phyloP scores from a whole-genome alignment of 192 early-diverging fungal species.

The Allomyces arbusculus region DNA sequence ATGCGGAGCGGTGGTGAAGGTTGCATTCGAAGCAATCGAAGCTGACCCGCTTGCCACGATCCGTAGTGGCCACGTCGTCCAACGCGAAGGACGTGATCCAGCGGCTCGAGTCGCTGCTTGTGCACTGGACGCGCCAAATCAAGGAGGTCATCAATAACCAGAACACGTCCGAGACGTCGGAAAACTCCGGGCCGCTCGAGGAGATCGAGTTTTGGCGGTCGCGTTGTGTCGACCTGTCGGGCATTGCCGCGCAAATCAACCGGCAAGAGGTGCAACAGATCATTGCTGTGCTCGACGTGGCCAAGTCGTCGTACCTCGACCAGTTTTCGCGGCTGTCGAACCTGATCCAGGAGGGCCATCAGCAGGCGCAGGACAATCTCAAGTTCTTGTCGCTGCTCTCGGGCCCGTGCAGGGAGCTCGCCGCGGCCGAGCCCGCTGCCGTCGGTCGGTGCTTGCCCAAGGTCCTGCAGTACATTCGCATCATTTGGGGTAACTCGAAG shows the following conservation, averaged over 20 bases:
- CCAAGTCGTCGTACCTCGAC: slow-evolving; percentile 39
- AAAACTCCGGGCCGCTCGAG: slow-evolving; percentile 39
- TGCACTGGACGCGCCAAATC: slow-evolving; percentile 45
- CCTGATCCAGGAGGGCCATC: slow-evolving; percentile 36
- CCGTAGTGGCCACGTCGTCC: slow-evolving; percentile 4
- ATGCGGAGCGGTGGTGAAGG: no score
- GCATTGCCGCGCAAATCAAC: slow-evolving; percentile 36
- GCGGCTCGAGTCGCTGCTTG: slow-evolving; percentile 28
- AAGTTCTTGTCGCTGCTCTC: slow-evolving; percentile 35
- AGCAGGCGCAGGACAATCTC: slow-evolving; percentile 42
- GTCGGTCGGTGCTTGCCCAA: slow-evolving; percentile 27
- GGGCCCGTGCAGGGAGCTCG: slow-evolving; percentile 23
- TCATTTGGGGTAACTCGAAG: slow-evolving; percentile 41
- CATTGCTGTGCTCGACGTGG: slow-evolving; percentile 22
- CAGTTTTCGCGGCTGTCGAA: slow-evolving; percentile 36
- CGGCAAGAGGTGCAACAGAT: slow-evolving; percentile 30
- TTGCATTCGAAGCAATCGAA: no score
- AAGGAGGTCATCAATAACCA: slow-evolving; percentile 46
- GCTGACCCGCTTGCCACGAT: no score
- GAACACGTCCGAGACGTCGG: slow-evolving; percentile 21
- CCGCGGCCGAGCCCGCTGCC: slow-evolving; percentile 25
- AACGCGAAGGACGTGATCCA: slow-evolving; percentile 35
- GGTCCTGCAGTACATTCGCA: slow-evolving; percentile 28
- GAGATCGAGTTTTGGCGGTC: slow-evolving; percentile 42
- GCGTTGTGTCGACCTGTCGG: slow-evolving; percentile 37